Evolutionary conservation across 371 early-diverging fungal genomes (phyloP), one percentile per base, ranked within the genome.

Genomic region (Globomyces sp.): DNA sequence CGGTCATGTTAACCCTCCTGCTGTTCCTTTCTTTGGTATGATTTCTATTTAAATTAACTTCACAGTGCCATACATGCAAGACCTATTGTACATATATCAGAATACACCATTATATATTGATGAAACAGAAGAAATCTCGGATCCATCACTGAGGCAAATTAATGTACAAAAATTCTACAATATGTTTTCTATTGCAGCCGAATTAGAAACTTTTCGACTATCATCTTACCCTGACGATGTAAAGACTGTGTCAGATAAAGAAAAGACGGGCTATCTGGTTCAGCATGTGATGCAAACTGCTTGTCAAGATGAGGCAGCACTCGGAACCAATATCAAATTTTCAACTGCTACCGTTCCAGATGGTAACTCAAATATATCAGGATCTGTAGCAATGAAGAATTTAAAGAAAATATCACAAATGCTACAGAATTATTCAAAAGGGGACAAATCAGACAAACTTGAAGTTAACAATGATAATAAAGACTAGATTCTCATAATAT

Each of bases 101-200:
- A 67, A 63, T 36, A 41, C 55, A 24, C 68, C 68, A 36, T n/a
- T 6, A 6, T 44, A 10, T 58, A 11, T 44, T 3, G 43, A 46
- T 37, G 46, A 37, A 13, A 24, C 24, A 24, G 64, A 62, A 44
- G 59, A 51, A 8, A 13, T 36, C 10, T 40, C 36, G 13, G 58
- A 59, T 41, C 3, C 43, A 40, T 13, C 50, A 36, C 34, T 5
- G 40, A 9, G 46, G 4, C 40, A 13, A 55, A 64, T 80, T 68
- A 74, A 80, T 62, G 77, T 80, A 51, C 63, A 70, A 10, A 77
- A 77, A 67, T 77, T 69, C 67, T 77, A 80, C 69, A 69, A 75
- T 66, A 63, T 80, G 59, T 77, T 76, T 68, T 61, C 74, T 10
- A 70, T 76, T 42, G 71, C 69, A 2, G 72, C 76, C 2, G 80